Evolutionary conservation across 1,284 basidiomycete species (phyloP), one percentile per base, ranked within the genome.

Genomic region (Cryptococcus sp.): DNA sequence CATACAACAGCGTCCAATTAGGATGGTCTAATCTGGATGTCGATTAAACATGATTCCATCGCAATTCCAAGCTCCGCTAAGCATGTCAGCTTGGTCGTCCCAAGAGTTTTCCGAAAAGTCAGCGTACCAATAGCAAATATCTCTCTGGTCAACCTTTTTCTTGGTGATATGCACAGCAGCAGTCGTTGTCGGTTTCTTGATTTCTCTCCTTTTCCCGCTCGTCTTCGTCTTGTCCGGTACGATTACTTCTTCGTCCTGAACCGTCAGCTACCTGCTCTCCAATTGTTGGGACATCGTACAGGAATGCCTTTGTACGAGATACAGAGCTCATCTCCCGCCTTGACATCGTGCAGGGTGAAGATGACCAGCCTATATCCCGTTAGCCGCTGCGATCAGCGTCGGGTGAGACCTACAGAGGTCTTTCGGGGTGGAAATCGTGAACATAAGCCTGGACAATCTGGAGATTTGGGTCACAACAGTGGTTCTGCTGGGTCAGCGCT

Each of bases 401-500:
- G 28, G 22, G 45, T 34, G 16, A 32, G 82, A 82, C 62, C 82
- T 43, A 85, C 70, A 64, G 83, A 76, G 43, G 81, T 75, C 56
- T 85, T 41, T 73, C 71, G 3, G 72, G 69, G 52, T 75, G 71
- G 41, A 62, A 72, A 50, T 75, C 73, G 66, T 71, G 45, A 58
- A 84, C 82, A 56, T 88, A 86, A 31, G 83, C 85, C 1, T 87
- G 79, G n/a, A 80, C 78, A 11, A 90, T 80, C 4, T 70, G 70
- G 56, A 87, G 83, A 67, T 94, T 96, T 0, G 91, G 90, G 56
- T 89, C 84, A 66, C 91, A 94, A 16, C 86, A 90, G 64, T 94
- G 90, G 63, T 92, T 92, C 87, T 90, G 55, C 21, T 4, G 16
- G 19, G 32, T 56, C 51, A 60, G 55, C 45, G 24, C 4, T 48